A percentile compares a stretch with the other conserved stretches of the same genome.
Evolutionary conservation across 2,329 filamentous ascomycete genomes (phyloP).

Genomic region (Botrytis fabae): DNA sequence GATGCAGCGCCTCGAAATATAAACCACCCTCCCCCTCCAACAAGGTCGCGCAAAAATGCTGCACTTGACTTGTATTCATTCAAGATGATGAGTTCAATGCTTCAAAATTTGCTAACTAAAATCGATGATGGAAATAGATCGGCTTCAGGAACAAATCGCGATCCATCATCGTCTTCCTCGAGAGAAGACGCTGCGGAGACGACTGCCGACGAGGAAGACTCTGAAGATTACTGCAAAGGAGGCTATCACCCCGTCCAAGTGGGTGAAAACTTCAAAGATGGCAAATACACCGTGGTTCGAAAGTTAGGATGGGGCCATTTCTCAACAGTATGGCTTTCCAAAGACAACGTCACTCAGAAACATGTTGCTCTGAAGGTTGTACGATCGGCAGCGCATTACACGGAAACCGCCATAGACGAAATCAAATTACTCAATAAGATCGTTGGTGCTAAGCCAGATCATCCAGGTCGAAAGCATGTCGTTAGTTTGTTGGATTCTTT

Average conservation of each 20-base stretch:
- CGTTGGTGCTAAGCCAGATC: conserved; percentile 89
- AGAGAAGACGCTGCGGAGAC: conserved; percentile 85
- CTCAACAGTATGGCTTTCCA: conserved; percentile 86
- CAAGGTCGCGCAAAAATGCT: conserved; percentile 23
- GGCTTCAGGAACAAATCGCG: conserved; percentile 38
- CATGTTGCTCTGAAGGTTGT: conserved; percentile 98
- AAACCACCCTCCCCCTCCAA: conserved; percentile 11
- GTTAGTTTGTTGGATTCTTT: conserved; percentile 96
- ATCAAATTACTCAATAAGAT: conserved; percentile 98
- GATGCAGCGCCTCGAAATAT: conserved; percentile 31
- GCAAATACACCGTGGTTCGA: conserved; percentile 92
- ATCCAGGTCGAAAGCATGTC: conserved; percentile 91
- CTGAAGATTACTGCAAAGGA: conserved; percentile 98
- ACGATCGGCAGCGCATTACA: conserved; percentile 95
- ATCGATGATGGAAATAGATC: conserved; percentile 38
- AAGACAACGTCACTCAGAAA: conserved; percentile 85
- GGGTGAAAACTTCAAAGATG: conserved; percentile 96
- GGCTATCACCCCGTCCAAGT: conserved; percentile 95
- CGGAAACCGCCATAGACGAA: conserved; percentile 97
- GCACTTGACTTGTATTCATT: conserved; percentile 12
- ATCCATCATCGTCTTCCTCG: conserved; percentile 65
- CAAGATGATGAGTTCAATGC: conserved; percentile 37
- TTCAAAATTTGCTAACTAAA: conserved; percentile 37
- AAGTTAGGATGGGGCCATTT: conserved; percentile 99
- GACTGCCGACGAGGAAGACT: conserved; percentile 97